Base-by-base conservation (phyloP, 441 rosid genomes). In the Manihot esculenta region DNA sequence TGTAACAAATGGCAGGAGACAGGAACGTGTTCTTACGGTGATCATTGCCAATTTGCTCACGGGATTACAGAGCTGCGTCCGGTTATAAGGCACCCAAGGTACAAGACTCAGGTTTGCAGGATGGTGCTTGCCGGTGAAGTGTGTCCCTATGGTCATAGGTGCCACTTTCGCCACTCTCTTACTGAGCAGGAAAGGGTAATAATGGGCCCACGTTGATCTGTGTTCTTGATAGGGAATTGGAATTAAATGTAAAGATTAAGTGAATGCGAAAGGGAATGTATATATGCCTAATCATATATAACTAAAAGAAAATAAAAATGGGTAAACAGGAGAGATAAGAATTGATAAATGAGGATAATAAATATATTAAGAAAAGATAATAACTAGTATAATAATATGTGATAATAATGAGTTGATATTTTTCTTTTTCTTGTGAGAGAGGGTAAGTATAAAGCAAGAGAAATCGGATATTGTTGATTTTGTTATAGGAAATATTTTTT, bases 1-100 rank as follows among this genome's bases (percentile, higher is more conserved):
- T 92, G 96, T 84, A 90, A 90, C 87, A 92, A 92, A 54, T 92
- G 97, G 97, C 86, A 92, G 79, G 90, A 88, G 82, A 92, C 86
- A 7, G 89, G 93, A 33, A 55, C 84, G 30, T 92, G 97, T 70
- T 90, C 97, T 6, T 86, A 90, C 44, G 93, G 84, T 5, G 83
- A 82, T 10, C 80, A 81, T 63, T 92, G 96, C 76, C 96, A 87
- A 66, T 92, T 90, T 66, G 97, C 97, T 26, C 97, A 90, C 61
- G 97, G 94, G 0, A 83, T 92, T 13, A 68, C 76, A 10, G 93
- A 92, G 86, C 86, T 90, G 58, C 88, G 94, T 50, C 91, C 97
- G 0, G 86, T 92, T 26, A 84, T 89, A 33, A 79, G 96, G 73
- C 92, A 89, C 83, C 96, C 94, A 0, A 83, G 87, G 53, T 92